These are phyloP conservation scores for Hyphodiscus hymeniophilus DNA, from an alignment of 495 filamentous ascomycete species.

Conservation along the genomic window DNA sequence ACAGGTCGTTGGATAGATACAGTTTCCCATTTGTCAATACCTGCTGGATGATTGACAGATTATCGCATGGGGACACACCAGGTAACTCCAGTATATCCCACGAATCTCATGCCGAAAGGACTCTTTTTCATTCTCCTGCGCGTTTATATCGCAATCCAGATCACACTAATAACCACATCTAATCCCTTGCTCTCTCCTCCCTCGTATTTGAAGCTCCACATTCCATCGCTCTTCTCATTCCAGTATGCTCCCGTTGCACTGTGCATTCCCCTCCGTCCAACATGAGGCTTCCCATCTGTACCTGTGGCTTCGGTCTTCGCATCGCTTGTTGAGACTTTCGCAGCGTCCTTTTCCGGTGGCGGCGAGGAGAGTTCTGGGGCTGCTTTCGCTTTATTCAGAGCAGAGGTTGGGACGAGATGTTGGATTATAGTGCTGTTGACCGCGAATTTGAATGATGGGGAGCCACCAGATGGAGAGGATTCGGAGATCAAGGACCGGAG, in stretches of 20 bases:
- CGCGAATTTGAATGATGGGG: slow-evolving; percentile 74
- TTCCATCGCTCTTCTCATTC: slow-evolving; percentile 95
- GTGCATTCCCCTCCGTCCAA: slow-evolving; percentile 90
- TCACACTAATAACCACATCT: slow-evolving; percentile 85
- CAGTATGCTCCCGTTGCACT: slow-evolving; percentile 90
- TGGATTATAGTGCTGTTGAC: slow-evolving; percentile 98
- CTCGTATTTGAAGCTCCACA: slow-evolving; percentile 96
- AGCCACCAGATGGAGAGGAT: slow-evolving; percentile 48
- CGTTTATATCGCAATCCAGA: slow-evolving; percentile 68
- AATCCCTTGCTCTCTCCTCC: slow-evolving; percentile 74
- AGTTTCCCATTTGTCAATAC: slow-evolving; percentile 5
- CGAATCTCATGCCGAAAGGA: slow-evolving; percentile 4
- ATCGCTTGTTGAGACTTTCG: slow-evolving; percentile 28
- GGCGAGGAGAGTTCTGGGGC: slow-evolving; percentile 26
- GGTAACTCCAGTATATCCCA: slow-evolving; percentile 2
- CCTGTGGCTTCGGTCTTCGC: slow-evolving; percentile 26
- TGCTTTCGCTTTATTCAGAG: slow-evolving; percentile 42
- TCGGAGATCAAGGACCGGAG: slow-evolving; percentile 80
- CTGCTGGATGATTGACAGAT: slow-evolving; percentile 10
- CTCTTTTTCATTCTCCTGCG: neutral
- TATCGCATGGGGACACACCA: slow-evolving; percentile 2
- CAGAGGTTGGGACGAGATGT: slow-evolving; percentile 55
- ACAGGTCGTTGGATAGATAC: slow-evolving; percentile 6
- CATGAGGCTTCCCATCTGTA: slow-evolving; percentile 49
- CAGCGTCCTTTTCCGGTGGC: slow-evolving; percentile 26